phyloP scores from a whole-genome alignment of 2,329 filamentous ascomycete genomes.

The Microdochium trichocladiopsis region DNA sequence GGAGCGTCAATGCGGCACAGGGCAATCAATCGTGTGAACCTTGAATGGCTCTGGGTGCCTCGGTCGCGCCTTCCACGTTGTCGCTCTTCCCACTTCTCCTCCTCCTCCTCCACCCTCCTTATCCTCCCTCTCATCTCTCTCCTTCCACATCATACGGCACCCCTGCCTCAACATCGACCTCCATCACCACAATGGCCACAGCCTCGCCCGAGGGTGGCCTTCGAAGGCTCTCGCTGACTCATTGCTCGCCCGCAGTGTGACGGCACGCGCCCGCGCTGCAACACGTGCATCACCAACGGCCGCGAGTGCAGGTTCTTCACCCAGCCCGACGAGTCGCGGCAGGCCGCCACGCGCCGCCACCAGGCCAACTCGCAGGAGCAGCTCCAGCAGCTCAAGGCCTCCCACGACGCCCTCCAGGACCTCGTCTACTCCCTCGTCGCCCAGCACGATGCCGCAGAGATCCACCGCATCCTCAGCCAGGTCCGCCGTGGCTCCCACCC shows the following conservation, averaged over 20 bases:
- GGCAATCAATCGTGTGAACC: no score
- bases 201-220: no score
- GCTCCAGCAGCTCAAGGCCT: background rate
- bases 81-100: no score
- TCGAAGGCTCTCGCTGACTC: background rate
- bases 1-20: no score
- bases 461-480: background rate
- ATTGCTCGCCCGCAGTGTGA: background rate
- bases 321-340: background rate
- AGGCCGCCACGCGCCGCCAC: background rate
- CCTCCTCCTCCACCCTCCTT: no score
- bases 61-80: no score
- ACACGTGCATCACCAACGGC: background rate
- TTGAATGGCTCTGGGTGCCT: no score
- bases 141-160: background rate
- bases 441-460: background rate
- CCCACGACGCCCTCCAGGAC: background rate
- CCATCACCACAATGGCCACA: no score
- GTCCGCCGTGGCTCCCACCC: background rate
- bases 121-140: no score
- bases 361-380: background rate
- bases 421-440: background rate
- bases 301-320: background rate
- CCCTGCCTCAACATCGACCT: no score
- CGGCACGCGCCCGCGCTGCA: background rate